Conservation (phyloP, 441 rosid genomes). For the Brassica balearica region DNA sequence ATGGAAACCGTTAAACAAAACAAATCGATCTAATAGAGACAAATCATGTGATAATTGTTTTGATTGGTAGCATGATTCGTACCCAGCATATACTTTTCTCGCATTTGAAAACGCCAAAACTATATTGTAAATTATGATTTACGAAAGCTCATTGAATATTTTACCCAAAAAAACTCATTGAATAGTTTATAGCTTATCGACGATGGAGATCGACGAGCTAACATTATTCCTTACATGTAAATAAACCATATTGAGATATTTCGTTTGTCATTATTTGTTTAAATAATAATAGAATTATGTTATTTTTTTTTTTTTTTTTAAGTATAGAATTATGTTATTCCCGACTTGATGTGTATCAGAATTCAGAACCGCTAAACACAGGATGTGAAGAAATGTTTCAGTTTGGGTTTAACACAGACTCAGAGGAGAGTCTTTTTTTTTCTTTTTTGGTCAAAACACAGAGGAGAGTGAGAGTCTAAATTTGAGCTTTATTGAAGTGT, state of each 20-base stretch:
- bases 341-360: constrained; percentile 1
- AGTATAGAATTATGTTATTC: background rate
- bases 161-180: background rate
- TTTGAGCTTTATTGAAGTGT: background rate
- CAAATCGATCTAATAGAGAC: constrained; percentile 29
- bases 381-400: background rate
- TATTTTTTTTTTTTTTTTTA: background rate
- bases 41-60: constrained; percentile 39
- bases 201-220: constrained; percentile 26
- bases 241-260: background rate
- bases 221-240: constrained; percentile 1
- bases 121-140: background rate
- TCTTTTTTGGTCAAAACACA: too few relatives aligned
- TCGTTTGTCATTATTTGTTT: background rate
- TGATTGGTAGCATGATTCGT: constrained; percentile 38
- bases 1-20: constrained; percentile 16
- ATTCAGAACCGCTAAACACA: background rate
- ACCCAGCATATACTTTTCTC: constrained; percentile 31
- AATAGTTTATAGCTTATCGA: constrained; percentile 19
- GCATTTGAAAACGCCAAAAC: constrained; percentile 10
- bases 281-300: background rate
- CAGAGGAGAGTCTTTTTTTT: background rate
- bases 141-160: background rate
- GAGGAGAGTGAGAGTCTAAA: background rate
- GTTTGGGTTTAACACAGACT: background rate